Conservation (phyloP, 805 yeast genomes). For the Candida ovalis region DNA sequence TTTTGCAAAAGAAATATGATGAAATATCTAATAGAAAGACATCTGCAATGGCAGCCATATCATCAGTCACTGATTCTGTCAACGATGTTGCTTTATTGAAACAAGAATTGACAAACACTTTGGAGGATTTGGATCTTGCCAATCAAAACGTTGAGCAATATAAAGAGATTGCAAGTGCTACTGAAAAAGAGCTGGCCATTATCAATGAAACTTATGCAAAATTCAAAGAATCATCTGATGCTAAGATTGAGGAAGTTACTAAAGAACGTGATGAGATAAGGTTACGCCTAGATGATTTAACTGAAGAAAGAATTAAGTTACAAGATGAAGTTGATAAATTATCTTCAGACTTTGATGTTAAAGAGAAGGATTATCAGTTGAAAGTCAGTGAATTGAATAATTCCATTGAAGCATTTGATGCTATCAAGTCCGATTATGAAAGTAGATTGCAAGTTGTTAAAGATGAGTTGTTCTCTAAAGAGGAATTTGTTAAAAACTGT, state of each 20-base stretch:
- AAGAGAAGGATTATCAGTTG: conserved; percentile 9
- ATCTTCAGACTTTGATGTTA: conserved; percentile 8
- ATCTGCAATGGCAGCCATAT: conserved; percentile 26
- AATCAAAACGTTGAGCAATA: conserved; percentile 58
- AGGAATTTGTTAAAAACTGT: conserved; percentile 10
- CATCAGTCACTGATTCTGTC: conserved; percentile 17
- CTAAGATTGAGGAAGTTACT: conserved; percentile 8
- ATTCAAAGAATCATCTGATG: conserved; percentile 32
- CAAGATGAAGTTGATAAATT: conserved; percentile 11
- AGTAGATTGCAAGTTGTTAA: conserved; percentile 29
- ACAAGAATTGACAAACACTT: conserved; percentile 36
- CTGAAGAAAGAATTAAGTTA: conserved; percentile 12
- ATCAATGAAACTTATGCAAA: conserved; percentile 53
- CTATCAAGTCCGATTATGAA: conserved; percentile 29
- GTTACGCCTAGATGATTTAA: conserved; percentile 6
- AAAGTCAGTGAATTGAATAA: conserved; percentile 24
- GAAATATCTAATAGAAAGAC: conserved; percentile 27
- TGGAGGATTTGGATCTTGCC: conserved; percentile 53
- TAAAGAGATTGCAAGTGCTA: conserved; percentile 57
- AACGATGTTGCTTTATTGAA: conserved; percentile 24
- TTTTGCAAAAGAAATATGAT: conserved; percentile 31
- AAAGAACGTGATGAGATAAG: conserved; percentile 15
- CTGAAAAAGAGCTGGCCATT: conserved; percentile 59
- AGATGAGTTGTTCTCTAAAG: conserved; percentile 28
- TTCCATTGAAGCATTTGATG: conserved; percentile 22